Base-by-base conservation (phyloP, 177 flowering plant species). In the Tripterygium wilfordii region DNA sequence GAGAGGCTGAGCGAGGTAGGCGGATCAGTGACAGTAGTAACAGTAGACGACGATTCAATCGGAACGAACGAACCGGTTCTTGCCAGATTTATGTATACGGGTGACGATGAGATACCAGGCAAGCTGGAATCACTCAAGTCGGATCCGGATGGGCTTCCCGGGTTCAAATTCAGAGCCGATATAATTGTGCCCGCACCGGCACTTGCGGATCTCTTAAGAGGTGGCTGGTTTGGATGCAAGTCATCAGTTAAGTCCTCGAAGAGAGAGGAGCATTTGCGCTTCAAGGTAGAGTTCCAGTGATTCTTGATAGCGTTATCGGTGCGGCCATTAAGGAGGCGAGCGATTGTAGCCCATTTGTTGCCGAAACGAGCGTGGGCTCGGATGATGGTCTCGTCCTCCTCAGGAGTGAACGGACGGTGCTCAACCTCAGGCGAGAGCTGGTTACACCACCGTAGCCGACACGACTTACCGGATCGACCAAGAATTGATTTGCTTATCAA, bases 341-440 rank as follows among this genome's bases (percentile, higher is more conserved):
- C 86, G 43, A 88, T 88, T 37, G 94, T 85, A 12, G 96, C 96
- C 96, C 96, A 85, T 51, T 85, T 85, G 76, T 88, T 88, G 2
- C 96, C 94, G 39, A 72, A 82, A 51, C 69, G 61, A 0, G 81
- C 80, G 44, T 88, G 96, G 30, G 96, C 94, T n/a, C 69, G 19
- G 18, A 80, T 24, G 37, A 88, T 88, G 25, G 80, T 68, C 5
- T 75, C 86, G 42, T 88, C 96, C 60, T 88, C 96, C 16, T 80
- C 88, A 4, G 84, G 38, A 8, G 79, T 56, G 54, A 88, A 88
- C 0, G 96, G 67, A 8, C 88, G 46, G 67, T 82, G 96, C 67
- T 88, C 90, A 8, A 88, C 96, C 61, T 80, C 75, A 5, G 96
- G 96, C 0, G 88, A 82, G 3, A 88, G 81, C 77, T 88, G 96